Conservation (phyloP, 1,284 basidiomycete species). For the Coniophora puteana region DNA sequence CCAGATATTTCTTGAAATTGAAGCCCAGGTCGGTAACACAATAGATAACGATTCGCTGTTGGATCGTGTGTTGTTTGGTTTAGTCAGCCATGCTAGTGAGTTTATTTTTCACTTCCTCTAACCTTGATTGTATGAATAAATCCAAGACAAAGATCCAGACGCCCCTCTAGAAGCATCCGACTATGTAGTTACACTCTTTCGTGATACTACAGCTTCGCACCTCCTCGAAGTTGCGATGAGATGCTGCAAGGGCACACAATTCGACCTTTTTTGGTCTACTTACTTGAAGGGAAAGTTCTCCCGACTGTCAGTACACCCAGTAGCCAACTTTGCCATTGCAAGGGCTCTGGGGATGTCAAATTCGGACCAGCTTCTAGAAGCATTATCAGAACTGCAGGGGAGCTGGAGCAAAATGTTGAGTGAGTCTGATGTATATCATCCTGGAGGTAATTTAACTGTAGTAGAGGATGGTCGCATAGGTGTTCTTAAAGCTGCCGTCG, state of each 20-base stretch:
- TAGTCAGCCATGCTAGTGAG: slow-evolving; percentile 67
- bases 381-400: slow-evolving; percentile 55
- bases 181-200: slow-evolving; percentile 74
- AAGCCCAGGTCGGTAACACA: slow-evolving; percentile 60
- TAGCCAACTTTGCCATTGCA: slow-evolving; percentile 89
- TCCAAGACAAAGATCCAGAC: slow-evolving; percentile 33
- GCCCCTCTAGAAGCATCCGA: slow-evolving; percentile 53
- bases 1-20: slow-evolving; percentile 80
- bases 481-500: slow-evolving; percentile 69
- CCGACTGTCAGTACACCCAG: slow-evolving; percentile 78
- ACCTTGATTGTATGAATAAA: slow-evolving; percentile 6
- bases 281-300: slow-evolving; percentile 76
- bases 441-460: slow-evolving; percentile 2
- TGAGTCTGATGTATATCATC: slow-evolving; percentile 41
- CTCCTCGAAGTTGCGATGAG: slow-evolving; percentile 76
- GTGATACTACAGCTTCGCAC: slow-evolving; percentile 85
- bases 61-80: slow-evolving; percentile 79
- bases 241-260: slow-evolving; percentile 58
- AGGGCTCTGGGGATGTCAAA: slow-evolving; percentile 66
- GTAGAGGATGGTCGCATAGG: slow-evolving; percentile 57
- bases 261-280: slow-evolving; percentile 66
- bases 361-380: slow-evolving; percentile 50
- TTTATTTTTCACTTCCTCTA: slow-evolving; percentile 9
- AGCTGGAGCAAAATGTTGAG: slow-evolving; percentile 49
- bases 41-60: slow-evolving; percentile 70